Base-by-base conservation (phyloP, 495 filamentous ascomycete species). In the Pseudotulostoma volvatum region DNA sequence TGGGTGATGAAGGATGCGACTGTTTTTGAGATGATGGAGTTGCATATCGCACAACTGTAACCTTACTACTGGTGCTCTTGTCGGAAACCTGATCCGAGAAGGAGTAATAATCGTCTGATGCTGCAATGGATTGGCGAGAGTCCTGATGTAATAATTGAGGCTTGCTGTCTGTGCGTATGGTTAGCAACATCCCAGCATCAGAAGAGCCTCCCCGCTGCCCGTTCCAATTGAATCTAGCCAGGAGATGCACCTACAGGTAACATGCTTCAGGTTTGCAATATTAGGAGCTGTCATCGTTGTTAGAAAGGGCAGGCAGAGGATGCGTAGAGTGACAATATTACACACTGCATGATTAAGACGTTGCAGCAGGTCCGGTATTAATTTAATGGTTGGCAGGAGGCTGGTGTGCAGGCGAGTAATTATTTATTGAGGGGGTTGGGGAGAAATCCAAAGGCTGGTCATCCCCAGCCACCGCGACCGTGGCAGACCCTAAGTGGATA, bases 21-120 rank as follows among this genome's bases (percentile, higher is more conserved):
- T 39, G 38, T 20, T 48, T 55, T 35, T 60, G 60, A 7, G 66
- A 66, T 8, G 57, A 57, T 19, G 68, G 63, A 15, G 69, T 70
- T 15, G 59, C 53, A 57, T 67, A 79, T 36, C 61, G 66, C 44
- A 64, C 57, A 17, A 63, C 57, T 8, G 66, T 67, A 4, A 49
- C 52, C 42, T 53, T 52, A 34, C 74, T 71, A 32, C 66, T 66
- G 44, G 51, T 57, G 43, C 56, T 68, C 23, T 63, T 61, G 33
- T 48, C 55, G 18, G 60, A 51, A 16, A 61, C 63, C 33, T 66
- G 65, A 28, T 59, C 49, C 18, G 68, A 70, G 47, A 76, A 61
- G n/a, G 73, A 77, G 49, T 73, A 76, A 53, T 78, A 79, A 55
- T 79, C 71, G 59, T 79, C 74, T 31, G 76, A 77, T 33, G 75